Evolutionary conservation across 768 basidiomycete genomes (phyloP), one percentile per base, ranked within the genome.

Genomic region (Coprinopsis marcescibilis): DNA sequence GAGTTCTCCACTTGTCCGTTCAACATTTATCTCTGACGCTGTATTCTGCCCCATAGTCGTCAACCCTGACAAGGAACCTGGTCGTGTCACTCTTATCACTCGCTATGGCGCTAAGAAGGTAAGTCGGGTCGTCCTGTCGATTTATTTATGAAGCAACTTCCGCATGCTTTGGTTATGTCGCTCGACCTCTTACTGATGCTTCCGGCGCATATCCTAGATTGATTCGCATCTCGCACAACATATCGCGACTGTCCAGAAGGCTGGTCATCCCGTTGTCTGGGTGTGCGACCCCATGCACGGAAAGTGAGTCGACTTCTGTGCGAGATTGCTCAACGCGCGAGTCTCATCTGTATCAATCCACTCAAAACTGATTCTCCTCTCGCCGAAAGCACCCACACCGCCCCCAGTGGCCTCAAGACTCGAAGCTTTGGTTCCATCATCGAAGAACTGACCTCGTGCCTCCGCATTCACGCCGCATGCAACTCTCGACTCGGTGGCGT

Each of bases 261-360:
- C 90, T 2, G 79, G 77, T 0, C 93, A 98, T 60, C 87, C 88
- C 1, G 93, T 96, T 2, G 79, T 84, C 7, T 98, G 94, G 92
- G 77, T 94, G 41, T 94, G 89, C 58, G 96, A 98, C 65, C 93
- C 94, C 2, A 98, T 98, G 95, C 95, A 98, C 56, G 95, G 94
- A 69, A 96, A 97, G 91, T 92, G 59, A 56, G 88, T 75, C n/a
- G 36, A 44, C 43, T 37, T 49, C 41, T 50, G 25, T 11, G 25
- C 34, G 23, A 26, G n/a, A n/a, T n/a, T n/a, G n/a, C n/a, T n/a
- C n/a, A n/a, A n/a, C n/a, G n/a, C n/a, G n/a, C n/a, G n/a, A 43
- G 20, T 29, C 29, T 27, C 41, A 5, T 39, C 21, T 20, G 30
- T 14, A 25, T 51, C 21, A 13, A 25, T 39, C 43, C 10, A 41